Evolutionary conservation across 1,284 basidiomycete genomes (phyloP), one percentile per base, ranked within the genome.

Genomic region (Fomitopsis betulina): DNA sequence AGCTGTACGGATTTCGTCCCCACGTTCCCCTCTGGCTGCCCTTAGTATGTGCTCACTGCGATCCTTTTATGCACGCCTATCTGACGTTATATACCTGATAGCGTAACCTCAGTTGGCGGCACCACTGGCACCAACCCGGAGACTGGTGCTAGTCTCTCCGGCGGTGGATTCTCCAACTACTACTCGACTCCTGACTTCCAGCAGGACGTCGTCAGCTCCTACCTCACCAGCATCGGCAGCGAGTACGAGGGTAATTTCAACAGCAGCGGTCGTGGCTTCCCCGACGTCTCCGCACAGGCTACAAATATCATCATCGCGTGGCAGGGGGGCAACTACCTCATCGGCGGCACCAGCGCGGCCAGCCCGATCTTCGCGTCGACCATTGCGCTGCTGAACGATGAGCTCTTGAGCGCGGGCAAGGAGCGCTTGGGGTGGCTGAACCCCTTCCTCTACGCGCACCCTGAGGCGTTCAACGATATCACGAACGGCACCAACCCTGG

Each of bases 11-110:
- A 74, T 10, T 91, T 91, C 79, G 79, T 87, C 57, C 86, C 88
- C 15, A 75, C 70, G 0, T 91, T 91, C 80, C 89, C 89, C n/a
- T 76, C 82, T 17, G 73, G 71, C 25, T 82, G 85, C 84, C 60
- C 80, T 77, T 57, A 79, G 85, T 84, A 71, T 67, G 74, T 59
- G 8, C 8, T 1, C 32, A 38, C 50, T 19, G 17, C 63, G 50
- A 23, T 15, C 27, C 45, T 33, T 13, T 23, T 3, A 3, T 66
- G 67, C 4, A 32, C 35, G 42, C 12, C 15, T 19, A 9, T 32
- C 21, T 54, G 21, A n/a, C 32, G 35, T 23, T 5, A 23, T n/a
- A 82, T 82, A 3, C 2, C 8, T 21, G 35, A 7, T 6, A 89
- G 77, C 65, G 81, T 88, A 37, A 10, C 27, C 21, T 33, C 2